These are phyloP conservation scores for Odontarrhena argentea DNA, from an alignment of 345 rosid genomes.

Conservation along the genomic window DNA sequence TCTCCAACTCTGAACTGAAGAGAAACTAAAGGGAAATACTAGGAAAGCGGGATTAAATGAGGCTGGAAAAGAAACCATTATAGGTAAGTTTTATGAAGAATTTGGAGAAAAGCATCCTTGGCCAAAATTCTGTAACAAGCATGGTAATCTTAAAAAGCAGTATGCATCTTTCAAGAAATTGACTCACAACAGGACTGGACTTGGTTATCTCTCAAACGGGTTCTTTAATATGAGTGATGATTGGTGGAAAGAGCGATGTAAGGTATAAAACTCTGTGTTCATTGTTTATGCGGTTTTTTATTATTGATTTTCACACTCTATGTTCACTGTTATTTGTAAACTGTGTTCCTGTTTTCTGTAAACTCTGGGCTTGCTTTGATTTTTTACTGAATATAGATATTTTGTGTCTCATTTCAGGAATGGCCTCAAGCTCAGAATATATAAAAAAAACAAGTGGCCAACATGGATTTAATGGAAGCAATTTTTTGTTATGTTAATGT, in stretches of 20 bases:
- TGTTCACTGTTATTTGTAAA: no score
- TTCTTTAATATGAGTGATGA: constrained; percentile 4
- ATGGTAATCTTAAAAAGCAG: not conserved
- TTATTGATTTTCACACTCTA: no score
- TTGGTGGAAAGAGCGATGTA: not conserved
- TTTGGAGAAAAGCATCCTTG: not conserved
- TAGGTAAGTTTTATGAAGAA: not conserved
- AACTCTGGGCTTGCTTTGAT: no score
- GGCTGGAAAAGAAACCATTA: not conserved
- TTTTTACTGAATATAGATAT: no score
- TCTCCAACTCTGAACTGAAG: not conserved
- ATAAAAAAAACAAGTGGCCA: no score
- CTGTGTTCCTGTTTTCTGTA: no score
- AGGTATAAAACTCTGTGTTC: not conserved
- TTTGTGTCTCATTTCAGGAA: no score
- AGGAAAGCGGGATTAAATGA: not conserved
- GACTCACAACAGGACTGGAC: not conserved
- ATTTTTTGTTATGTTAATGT: no score
- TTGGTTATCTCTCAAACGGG: constrained; percentile 3
- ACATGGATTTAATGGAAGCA: no score
- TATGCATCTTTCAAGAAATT: not conserved
- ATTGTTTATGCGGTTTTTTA: no score
- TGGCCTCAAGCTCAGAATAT: no score
- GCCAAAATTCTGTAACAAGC: not conserved
- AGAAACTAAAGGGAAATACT: not conserved